Evolutionary conservation across 352 stramenopile species (phyloP).

Genomic region (Globisporangium cederbergense): DNA sequence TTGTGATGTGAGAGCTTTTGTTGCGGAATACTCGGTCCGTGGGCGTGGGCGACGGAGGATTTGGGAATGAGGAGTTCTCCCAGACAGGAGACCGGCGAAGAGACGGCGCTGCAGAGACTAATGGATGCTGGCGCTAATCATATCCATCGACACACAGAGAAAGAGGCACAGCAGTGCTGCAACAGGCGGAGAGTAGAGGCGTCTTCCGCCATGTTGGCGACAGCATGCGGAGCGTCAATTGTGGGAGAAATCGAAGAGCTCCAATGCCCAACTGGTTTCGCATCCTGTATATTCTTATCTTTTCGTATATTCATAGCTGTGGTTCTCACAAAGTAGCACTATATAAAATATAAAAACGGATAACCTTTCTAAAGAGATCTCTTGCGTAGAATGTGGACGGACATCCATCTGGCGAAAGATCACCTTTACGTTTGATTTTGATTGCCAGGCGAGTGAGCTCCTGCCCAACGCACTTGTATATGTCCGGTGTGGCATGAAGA

Average conservation of each 20-base stretch:
- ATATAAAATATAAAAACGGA: neutral
- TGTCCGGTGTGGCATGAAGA: too few species aligned
- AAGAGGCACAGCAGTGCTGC: neutral
- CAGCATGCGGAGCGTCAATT: slow-evolving; percentile 4
- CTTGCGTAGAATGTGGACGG: neutral
- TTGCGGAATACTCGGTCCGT: slow-evolving; percentile 1
- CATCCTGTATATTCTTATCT: neutral
- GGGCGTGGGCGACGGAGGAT: neutral
- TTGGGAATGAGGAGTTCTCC: neutral
- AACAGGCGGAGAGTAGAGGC: neutral
- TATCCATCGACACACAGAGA: neutral
- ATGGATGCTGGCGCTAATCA: neutral
- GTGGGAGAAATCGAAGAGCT: neutral
- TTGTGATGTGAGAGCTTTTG: neutral
- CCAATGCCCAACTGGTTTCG: neutral
- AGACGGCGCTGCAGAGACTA: neutral
- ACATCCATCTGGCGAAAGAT: neutral
- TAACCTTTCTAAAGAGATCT: neutral
- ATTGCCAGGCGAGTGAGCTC: neutral
- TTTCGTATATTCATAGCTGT: neutral
- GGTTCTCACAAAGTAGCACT: neutral
- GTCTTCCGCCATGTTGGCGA: neutral
- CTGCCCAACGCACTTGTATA: neutral
- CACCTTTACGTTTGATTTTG: slow-evolving; percentile 1
- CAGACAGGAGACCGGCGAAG: neutral